These are phyloP conservation scores for Suillus placidus DNA, from an alignment of 768 basidiomycete species.

Conservation along the genomic window DNA sequence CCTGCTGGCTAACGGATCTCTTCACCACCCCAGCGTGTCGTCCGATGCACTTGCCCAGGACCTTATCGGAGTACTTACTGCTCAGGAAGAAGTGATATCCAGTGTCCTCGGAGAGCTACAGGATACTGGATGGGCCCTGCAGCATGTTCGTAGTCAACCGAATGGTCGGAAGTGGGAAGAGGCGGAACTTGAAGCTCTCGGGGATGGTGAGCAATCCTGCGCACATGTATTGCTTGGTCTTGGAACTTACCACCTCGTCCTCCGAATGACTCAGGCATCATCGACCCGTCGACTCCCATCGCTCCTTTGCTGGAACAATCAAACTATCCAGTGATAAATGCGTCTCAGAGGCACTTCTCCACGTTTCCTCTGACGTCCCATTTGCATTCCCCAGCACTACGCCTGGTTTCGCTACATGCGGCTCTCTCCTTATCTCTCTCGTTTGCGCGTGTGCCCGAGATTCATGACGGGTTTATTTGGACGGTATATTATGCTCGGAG, in stretches of 20 bases:
- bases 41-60: constrained; percentile 59
- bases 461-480: constrained; percentile 72
- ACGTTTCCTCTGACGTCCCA: constrained; percentile 70
- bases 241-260: constrained; percentile 15
- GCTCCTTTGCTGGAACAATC: constrained; percentile 54
- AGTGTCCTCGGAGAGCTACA: constrained; percentile 61
- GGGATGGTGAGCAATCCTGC: constrained; percentile 53
- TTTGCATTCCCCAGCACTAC: constrained; percentile 64
- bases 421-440: constrained; percentile 52
- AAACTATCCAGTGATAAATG: constrained; percentile 28
- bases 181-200: constrained; percentile 63
- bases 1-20: constrained; percentile 56
- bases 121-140: constrained; percentile 69
- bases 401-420: constrained; percentile 72
- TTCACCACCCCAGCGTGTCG: constrained; percentile 64
- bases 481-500: constrained; percentile 63
- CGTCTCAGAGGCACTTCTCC: constrained; percentile 60
- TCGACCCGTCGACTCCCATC: constrained; percentile 47
- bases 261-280: constrained; percentile 44
- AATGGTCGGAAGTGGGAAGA: constrained; percentile 72
- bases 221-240: background rate
- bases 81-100: constrained; percentile 48
- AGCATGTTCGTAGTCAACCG: constrained; percentile 59
- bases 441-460: constrained; percentile 74
- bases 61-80: constrained; percentile 55